A percentile compares a stretch with the other conserved stretches of the same genome.
These are phyloP conservation scores for Penicillium sp. DNA, from an alignment of 2,329 filamentous ascomycete species.

Conservation along the genomic window DNA sequence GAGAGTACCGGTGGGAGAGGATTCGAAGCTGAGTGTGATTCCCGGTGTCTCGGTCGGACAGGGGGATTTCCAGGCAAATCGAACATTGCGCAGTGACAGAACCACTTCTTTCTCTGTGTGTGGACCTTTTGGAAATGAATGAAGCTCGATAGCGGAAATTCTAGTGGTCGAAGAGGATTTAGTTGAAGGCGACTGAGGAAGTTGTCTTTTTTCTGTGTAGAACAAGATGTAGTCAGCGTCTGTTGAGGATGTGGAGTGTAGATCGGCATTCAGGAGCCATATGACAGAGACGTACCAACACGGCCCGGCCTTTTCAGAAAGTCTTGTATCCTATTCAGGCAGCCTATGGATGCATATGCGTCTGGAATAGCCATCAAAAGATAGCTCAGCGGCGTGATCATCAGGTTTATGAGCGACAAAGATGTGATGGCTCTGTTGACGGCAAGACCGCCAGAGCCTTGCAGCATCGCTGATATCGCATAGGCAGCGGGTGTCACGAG, in stretches of 20 bases:
- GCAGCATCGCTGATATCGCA: conserved; percentile 12
- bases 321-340: conserved; percentile 33
- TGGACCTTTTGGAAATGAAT: neutral
- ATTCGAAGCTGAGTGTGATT: neutral
- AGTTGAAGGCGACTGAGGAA: neutral
- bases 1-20: conserved; percentile 26
- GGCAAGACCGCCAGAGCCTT: conserved; percentile 24
- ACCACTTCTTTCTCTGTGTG: neutral
- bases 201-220: neutral
- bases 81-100: neutral
- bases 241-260: conserved; percentile 2
- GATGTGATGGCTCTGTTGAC: conserved; percentile 38
- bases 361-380: conserved; percentile 36
- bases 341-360: conserved; percentile 37
- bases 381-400: conserved; percentile 35
- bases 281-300: conserved; percentile 15
- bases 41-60: neutral
- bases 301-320: conserved; percentile 21
- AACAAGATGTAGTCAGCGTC: neutral
- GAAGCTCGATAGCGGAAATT: neutral
- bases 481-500: conserved; percentile 18
- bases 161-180: neutral
- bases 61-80: neutral
- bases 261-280: too few relatives aligned
- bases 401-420: conserved; percentile 36